phyloP scores from a whole-genome alignment of 2,329 filamentous ascomycete genomes.

The Scedosporium minutisporum region DNA sequence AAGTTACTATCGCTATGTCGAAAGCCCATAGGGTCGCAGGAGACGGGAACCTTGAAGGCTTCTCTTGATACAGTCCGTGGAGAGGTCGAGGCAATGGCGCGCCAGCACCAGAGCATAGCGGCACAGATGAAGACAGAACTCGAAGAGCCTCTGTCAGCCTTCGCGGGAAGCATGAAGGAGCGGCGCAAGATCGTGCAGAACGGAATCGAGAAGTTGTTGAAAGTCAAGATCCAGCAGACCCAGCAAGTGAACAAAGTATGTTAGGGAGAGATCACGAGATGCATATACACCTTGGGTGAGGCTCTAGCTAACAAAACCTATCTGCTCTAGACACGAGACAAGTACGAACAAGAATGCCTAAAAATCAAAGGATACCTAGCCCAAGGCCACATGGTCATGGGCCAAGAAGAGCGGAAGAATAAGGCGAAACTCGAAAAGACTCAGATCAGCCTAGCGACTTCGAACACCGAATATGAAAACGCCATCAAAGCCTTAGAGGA shows the following conservation, averaged over 20 bases:
- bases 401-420: conserved; percentile 96
- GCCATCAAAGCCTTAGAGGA: conserved; percentile 91
- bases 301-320: conserved; percentile 10
- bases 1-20: conserved; percentile 79
- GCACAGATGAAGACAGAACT: conserved; percentile 92
- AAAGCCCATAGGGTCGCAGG: conserved; percentile 81
- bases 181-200: conserved; percentile 91
- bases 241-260: conserved; percentile 79
- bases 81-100: conserved; percentile 88
- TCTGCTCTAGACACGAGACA: conserved; percentile 62
- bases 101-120: conserved; percentile 83
- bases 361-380: conserved; percentile 98
- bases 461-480: conserved; percentile 86
- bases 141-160: conserved; percentile 85
- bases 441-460: conserved; percentile 83
- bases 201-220: conserved; percentile 88
- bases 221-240: conserved; percentile 88
- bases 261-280: background rate
- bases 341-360: conserved; percentile 93
- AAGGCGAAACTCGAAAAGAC: conserved; percentile 99
- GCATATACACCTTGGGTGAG: background rate
- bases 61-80: conserved; percentile 82
- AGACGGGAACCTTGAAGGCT: conserved; percentile 70
- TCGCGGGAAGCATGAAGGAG: conserved; percentile 92
- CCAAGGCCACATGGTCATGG: conserved; percentile 99